These are phyloP conservation scores for Drosera capensis DNA, from an alignment of 148 eudicot genomes.

Conservation along the genomic window DNA sequence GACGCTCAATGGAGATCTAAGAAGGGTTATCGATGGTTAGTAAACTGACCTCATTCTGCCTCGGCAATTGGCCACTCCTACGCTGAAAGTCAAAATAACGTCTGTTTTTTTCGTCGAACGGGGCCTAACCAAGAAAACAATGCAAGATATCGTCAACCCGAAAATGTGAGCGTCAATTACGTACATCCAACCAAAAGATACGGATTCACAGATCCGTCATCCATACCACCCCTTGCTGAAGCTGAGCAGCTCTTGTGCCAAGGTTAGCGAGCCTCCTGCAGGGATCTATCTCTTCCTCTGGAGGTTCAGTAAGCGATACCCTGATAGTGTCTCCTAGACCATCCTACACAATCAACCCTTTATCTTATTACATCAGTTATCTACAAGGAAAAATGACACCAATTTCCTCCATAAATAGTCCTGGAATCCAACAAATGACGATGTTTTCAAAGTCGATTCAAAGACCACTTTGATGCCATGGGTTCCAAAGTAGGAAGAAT, in stretches of 20 bases:
- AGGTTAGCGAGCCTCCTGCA: slow-evolving; percentile 88
- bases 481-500: neutral
- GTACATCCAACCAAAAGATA: neutral
- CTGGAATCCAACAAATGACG: neutral
- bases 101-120: slow-evolving; percentile 92
- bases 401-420: too few species aligned
- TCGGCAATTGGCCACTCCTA: slow-evolving; percentile 79
- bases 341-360: slow-evolving; percentile 34
- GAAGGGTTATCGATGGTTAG: too few species aligned
- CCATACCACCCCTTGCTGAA: slow-evolving; percentile 94
- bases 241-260: slow-evolving; percentile 61
- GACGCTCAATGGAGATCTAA: neutral
- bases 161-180: neutral
- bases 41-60: slow-evolving; percentile 81
- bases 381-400: too few species aligned
- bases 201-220: too few species aligned
- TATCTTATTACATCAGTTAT: neutral
- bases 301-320: slow-evolving; percentile 92
- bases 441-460: neutral
- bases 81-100: slow-evolving; percentile 92
- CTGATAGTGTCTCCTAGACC: slow-evolving; percentile 95
- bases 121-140: slow-evolving; percentile 32
- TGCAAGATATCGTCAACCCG: neutral
- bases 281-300: slow-evolving; percentile 95
- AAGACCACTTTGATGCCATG: neutral